Base-by-base conservation (phyloP, 2,329 filamentous ascomycete species). In the Huntiella abstrusa region DNA sequence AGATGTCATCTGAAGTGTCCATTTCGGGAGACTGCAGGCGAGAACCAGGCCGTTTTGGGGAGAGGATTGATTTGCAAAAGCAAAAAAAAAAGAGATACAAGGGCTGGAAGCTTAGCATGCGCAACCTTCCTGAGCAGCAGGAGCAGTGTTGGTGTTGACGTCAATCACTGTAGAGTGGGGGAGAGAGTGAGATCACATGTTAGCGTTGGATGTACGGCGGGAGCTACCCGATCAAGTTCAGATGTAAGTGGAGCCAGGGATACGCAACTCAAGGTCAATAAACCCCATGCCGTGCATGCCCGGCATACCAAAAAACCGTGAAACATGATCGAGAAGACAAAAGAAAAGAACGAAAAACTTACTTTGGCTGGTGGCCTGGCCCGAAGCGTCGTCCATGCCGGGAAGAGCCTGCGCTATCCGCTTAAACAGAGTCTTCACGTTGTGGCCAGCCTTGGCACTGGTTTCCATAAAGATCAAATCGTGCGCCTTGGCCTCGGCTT, bases 381-480 rank as follows among this genome's bases (percentile, higher is more conserved):
- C 78, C 55, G 80, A 78, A 55, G 80, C 77, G 53, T 85, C 82
- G 62, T 98, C 91, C 91, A 98, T 96, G 16, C 91, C 91, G 5
- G 91, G 91, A 55, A 98, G 68, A 34, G 92, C 91, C 65, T 98
- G 91, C 36, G 92, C 91, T 75, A 98, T 98, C 68, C 86, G 81
- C 71, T 87, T 84, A 68, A 98, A 98, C 49, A 98, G 69, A 54
- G 81, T 83, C 72, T 98, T 98, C 55, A 98, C 92, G 60, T 98
- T 98, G 64, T 96, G 86, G 36, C 92, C 87, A 10, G 94, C 72
- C 71, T 98, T 98, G 46, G 91, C 91, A 62, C 86, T 95, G 46
- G 91, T 98, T 71, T 98, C 91, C 56, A 98, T 91, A 59, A 98
- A 98, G 83, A 98, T 95, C 54, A 95, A 69, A 54, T 91, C 91